Conservation (phyloP, 2,329 filamentous ascomycete species). For the Fusarium nodosum region DNA sequence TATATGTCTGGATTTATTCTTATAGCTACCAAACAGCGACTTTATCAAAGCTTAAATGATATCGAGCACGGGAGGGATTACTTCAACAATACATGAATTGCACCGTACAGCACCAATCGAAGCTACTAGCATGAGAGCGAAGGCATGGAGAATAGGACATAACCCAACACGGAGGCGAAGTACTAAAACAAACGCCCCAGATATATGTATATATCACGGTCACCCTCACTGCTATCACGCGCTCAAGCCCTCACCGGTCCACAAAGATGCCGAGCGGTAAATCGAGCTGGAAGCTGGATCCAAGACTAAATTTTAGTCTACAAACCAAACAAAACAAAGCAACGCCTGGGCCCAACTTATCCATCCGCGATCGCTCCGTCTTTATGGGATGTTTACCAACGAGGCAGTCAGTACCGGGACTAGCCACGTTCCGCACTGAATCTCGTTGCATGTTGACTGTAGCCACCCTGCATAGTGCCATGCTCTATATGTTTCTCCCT, state of each 20-base stretch:
- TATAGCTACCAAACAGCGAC: accelerated
- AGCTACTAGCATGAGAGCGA: too few relatives aligned
- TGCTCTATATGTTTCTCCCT: background rate
- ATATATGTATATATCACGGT: accelerated
- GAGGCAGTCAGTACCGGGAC: background rate
- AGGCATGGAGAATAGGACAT: too few relatives aligned
- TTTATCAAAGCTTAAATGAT: too few relatives aligned
- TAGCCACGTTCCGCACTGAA: background rate
- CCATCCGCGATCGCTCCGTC: background rate
- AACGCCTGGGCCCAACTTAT: background rate
- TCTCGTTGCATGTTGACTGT: accelerated
- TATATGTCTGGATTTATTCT: background rate
- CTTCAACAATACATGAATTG: too few relatives aligned
- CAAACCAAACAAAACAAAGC: background rate
- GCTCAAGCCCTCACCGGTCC: accelerated
- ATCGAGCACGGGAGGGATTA: too few relatives aligned
- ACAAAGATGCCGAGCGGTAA: background rate
- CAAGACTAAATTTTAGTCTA: background rate
- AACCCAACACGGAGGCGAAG: too few relatives aligned
- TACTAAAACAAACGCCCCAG: background rate
- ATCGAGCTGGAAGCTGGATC: background rate
- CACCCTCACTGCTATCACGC: accelerated
- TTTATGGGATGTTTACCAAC: background rate
- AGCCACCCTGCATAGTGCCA: background rate
- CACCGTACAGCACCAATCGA: too few relatives aligned